Evolutionary conservation across 345 rosid species (phyloP), one percentile per base, ranked within the genome.

Genomic region (Hibiscus tridactylites): DNA sequence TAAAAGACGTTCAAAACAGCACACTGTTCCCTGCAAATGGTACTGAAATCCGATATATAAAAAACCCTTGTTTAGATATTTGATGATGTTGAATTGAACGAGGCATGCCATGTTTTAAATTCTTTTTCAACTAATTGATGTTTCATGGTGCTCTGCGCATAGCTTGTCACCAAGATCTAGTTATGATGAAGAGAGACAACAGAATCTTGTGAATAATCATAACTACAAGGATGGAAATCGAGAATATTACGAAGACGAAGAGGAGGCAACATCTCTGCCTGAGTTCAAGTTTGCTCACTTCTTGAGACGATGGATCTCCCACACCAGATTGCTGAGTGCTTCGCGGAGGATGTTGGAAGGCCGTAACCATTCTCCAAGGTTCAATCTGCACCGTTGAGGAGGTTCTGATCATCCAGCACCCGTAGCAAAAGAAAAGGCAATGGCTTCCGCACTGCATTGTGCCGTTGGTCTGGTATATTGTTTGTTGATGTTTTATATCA

Each of bases 231-330:
- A 80, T 62, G 80, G 72, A 70, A 71, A 68, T 19, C 66, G 54
- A 72, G 75, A 67, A 66, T n/a, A 44, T 19, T 54, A 9, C 17
- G 74, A 71, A 76, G 89, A 72, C 33, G 61, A 74, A 53, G 61
- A 76, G 24, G 82, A 85, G 42, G 86, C 80, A 70, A 63, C 68
- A 66, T 85, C 77, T 0, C 58, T 71, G 24, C 21, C 86, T 24
- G 85, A 81, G 73, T 82, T 78, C 79, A 85, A 81, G 69, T 65
- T 87, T 65, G 75, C 81, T 71, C 76, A 77, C 70, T 75, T 83
- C 60, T 73, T 89, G 49, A 83, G 61, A 75, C 85, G 87, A 17
- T 89, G 88, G 85, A 76, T 87, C 52, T 79, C 88, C 3, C 78
- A 79, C 71, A 68, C 84, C 37, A 79, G 78, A 79, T 61, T 74